These are phyloP conservation scores for Candida neerlandica DNA, from an alignment of 1,139 yeast species.

Conservation along the genomic window DNA sequence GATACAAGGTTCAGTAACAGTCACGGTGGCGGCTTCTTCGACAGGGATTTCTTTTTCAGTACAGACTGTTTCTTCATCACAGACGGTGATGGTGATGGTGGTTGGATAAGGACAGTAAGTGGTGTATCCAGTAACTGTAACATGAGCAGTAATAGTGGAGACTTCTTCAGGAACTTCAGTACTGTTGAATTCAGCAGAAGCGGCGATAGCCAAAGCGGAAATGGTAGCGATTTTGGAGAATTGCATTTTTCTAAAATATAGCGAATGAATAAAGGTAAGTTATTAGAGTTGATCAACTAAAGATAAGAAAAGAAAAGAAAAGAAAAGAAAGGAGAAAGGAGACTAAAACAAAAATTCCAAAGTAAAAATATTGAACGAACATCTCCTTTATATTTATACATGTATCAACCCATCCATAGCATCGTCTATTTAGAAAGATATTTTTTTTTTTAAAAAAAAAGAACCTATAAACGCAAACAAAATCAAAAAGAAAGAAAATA, in stretches of 20 bases:
- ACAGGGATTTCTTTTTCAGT: constrained; percentile 30
- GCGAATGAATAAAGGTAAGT: constrained; percentile 16
- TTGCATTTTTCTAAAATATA: constrained; percentile 30
- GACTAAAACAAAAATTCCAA: neutral
- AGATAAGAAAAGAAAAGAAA: constrained; percentile 16
- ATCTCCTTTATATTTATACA: neutral
- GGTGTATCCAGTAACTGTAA: constrained; percentile 37
- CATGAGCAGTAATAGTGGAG: constrained; percentile 39
- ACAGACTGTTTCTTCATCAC: constrained; percentile 19
- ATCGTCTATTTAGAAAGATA: too few relatives aligned
- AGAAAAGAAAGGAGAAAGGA: neutral
- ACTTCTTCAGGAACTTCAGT: constrained; percentile 36
- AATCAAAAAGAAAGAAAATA: neutral
- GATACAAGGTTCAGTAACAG: constrained; percentile 39
- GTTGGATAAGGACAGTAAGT: constrained; percentile 43
- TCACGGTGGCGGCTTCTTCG: constrained; percentile 37
- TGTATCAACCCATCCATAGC: neutral
- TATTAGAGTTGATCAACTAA: neutral
- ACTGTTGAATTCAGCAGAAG: neutral
- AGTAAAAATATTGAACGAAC: neutral
- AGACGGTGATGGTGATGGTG: constrained; percentile 35
- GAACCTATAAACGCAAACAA: too few relatives aligned
- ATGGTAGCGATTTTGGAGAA: constrained; percentile 40
- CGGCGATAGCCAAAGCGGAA: constrained; percentile 25
- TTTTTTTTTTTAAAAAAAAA: too few relatives aligned